Percentiles rank a stretch among this genome's conserved stretches.
phyloP scores from a whole-genome alignment of 345 rosid species.

The Carallia pectinifolia region DNA sequence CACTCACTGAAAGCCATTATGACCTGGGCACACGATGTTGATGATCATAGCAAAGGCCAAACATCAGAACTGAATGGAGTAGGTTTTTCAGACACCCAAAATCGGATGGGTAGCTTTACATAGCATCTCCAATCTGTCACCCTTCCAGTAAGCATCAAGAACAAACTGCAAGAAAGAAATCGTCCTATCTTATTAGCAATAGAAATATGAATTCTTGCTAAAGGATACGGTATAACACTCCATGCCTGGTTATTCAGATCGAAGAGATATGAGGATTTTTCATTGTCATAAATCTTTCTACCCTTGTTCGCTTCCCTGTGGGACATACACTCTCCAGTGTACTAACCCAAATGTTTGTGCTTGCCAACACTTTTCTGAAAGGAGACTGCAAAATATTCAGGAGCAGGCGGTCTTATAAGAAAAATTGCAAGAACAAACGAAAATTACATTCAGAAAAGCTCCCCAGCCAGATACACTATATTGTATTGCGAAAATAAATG shows the following conservation, averaged over 20 bases:
- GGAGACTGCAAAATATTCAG: slow-evolving; percentile 5
- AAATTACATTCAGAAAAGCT: slow-evolving; percentile 89
- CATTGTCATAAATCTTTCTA: slow-evolving; percentile 94
- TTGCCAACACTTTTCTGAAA: slow-evolving; percentile 87
- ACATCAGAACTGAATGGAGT: not conserved
- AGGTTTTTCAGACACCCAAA: not conserved
- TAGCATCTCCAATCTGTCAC: slow-evolving; percentile 91
- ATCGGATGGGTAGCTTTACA: slow-evolving; percentile 59
- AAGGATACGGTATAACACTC: slow-evolving; percentile 1
- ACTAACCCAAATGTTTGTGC: slow-evolving; percentile 91
- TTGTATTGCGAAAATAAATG: too few species aligned
- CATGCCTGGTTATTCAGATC: slow-evolving; percentile 94
- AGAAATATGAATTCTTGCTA: not conserved
- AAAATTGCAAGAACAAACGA: slow-evolving; percentile 5
- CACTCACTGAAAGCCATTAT: slow-evolving; percentile 89
- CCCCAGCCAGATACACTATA: slow-evolving; percentile 49
- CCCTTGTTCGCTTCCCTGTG: slow-evolving; percentile 98
- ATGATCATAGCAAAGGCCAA: not conserved
- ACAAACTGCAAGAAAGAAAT: slow-evolving; percentile 65
- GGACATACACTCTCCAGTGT: slow-evolving; percentile 95
- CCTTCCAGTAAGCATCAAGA: slow-evolving; percentile 95
- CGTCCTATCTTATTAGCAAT: not conserved
- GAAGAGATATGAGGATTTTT: slow-evolving; percentile 93
- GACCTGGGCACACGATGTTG: slow-evolving; percentile 45
- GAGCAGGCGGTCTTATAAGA: slow-evolving; percentile 1